Conservation (phyloP, 2,329 filamentous ascomycete genomes). For the Lachnum nothofagi region DNA sequence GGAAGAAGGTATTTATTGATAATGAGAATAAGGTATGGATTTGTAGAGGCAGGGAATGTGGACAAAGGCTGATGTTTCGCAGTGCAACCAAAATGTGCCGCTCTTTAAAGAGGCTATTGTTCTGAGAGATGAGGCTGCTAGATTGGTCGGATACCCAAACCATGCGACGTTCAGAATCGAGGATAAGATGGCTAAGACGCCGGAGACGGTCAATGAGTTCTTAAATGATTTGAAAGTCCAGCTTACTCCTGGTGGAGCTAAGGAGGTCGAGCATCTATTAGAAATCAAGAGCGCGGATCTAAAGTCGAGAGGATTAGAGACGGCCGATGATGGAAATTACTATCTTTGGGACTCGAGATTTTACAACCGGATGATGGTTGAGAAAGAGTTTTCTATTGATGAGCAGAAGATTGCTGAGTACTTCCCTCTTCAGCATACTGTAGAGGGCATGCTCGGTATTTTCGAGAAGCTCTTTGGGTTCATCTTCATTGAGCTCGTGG, state of each 20-base stretch:
- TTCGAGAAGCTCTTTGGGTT: conserved; percentile 80
- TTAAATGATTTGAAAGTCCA: conserved; percentile 63
- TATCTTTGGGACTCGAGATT: conserved; percentile 80
- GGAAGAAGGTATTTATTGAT: conserved; percentile 63
- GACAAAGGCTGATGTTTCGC: conserved; percentile 1
- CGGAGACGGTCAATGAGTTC: conserved; percentile 67
- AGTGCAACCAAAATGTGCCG: conserved; percentile 64
- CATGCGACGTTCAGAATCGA: conserved; percentile 73
- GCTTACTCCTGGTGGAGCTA: conserved; percentile 62
- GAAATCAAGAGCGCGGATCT: conserved; percentile 69
- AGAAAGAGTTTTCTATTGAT: conserved; percentile 74
- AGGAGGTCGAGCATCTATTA: conserved; percentile 66
- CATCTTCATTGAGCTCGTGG: conserved; percentile 66
- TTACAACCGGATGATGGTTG: conserved; percentile 75
- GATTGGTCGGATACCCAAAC: conserved; percentile 69
- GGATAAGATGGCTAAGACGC: conserved; percentile 79
- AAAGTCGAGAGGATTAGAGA: conserved; percentile 49
- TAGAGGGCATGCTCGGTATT: conserved; percentile 74
- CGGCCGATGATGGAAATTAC: conserved; percentile 61
- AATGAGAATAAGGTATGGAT: conserved; percentile 69
- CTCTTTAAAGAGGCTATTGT: conserved; percentile 71
- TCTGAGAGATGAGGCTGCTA: conserved; percentile 72
- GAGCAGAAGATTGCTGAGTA: conserved; percentile 78
- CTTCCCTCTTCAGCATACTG: conserved; percentile 70
- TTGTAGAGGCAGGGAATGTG: conserved; percentile 11